phyloP scores from a whole-genome alignment of 352 stramenopile species.

The Phytophthora podocarpi region DNA sequence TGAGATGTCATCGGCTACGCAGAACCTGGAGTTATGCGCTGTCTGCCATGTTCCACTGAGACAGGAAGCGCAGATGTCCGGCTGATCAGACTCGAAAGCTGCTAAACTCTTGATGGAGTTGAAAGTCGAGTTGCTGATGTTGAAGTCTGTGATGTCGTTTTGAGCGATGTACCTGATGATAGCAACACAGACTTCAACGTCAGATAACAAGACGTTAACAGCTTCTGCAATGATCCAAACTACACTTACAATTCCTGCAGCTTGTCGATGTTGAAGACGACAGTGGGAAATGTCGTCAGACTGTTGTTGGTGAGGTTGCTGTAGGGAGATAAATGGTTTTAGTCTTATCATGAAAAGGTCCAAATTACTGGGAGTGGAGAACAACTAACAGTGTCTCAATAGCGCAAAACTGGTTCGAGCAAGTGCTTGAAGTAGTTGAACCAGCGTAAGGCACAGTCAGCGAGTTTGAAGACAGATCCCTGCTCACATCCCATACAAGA shows the following conservation, averaged over 20 bases:
- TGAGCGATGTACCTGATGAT: slow-evolving; percentile 36
- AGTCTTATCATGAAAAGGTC: no score
- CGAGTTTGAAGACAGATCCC: slow-evolving; percentile 46
- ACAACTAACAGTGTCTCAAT: slow-evolving; percentile 37
- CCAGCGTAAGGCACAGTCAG: slow-evolving; percentile 41
- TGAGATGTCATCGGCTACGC: no score
- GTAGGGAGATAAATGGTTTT: neutral
- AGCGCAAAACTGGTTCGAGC: slow-evolving; percentile 31
- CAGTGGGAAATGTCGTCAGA: slow-evolving; percentile 30
- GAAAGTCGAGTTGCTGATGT: slow-evolving; percentile 21
- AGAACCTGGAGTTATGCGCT: slow-evolving; percentile 34
- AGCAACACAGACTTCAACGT: no score
- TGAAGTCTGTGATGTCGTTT: slow-evolving; percentile 45
- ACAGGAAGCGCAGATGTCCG: slow-evolving; percentile 26
- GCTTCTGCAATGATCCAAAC: neutral
- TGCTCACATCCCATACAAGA: no score
- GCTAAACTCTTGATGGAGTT: slow-evolving; percentile 10
- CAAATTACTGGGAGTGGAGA: no score
- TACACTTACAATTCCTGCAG: slow-evolving; percentile 28
- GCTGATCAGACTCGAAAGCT: slow-evolving; percentile 35
- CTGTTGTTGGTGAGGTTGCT: slow-evolving; percentile 43
- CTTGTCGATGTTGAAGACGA: slow-evolving; percentile 38
- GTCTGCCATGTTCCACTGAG: slow-evolving; percentile 28
- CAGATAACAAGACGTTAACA: no score
- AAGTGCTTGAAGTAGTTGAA: slow-evolving; percentile 28